Base-by-base conservation (phyloP, 495 filamentous ascomycete genomes). In the Tuber indicum region DNA sequence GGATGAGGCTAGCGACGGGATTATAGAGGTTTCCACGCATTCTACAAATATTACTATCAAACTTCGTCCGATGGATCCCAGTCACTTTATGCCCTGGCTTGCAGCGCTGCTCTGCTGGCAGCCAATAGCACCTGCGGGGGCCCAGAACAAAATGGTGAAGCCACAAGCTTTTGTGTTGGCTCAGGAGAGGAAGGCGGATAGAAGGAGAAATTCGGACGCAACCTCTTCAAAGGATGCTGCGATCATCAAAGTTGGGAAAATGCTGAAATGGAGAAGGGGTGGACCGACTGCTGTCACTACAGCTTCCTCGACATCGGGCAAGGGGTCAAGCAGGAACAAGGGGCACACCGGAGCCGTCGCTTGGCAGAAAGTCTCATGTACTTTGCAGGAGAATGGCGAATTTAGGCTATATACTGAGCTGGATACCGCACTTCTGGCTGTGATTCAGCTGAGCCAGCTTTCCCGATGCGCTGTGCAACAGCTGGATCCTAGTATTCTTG, bases 161-260 rank as follows among this genome's bases (percentile, higher is more conserved):
- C 88, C 86, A 82, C 92, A 88, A 85, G 88, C 80, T 76, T 85
- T 72, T 77, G 82, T 70, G 39, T 85, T 73, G 88, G 89, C 75
- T 86, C 86, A 72, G 86, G 86, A 79, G 81, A 89, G 72, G 84
- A 85, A 47, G 88, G 89, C 71, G 85, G 87, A 75, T 85, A 82
- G 75, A 32, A 75, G 90, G 71, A 86, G 90, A 73, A 90, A 90
- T 83, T 91, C 90, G 17, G 89, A 90, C 73, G 88, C 87, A 74
- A 87, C 86, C 58, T 80, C 86, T n/a, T 86, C 88, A 21, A 94
- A 92, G 81, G 92, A 94, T 75, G 89, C 90, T 19, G 90, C 94
- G 49, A 97, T 98, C 76, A 99, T 98, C 85, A 99, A 99, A 84
- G 93, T 98, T 73, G 96, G 94, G 62, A 97, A 94, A 83, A 91